Evolutionary conservation across 208 protist species (phyloP).

Genomic region (Crithidia expoeki): DNA sequence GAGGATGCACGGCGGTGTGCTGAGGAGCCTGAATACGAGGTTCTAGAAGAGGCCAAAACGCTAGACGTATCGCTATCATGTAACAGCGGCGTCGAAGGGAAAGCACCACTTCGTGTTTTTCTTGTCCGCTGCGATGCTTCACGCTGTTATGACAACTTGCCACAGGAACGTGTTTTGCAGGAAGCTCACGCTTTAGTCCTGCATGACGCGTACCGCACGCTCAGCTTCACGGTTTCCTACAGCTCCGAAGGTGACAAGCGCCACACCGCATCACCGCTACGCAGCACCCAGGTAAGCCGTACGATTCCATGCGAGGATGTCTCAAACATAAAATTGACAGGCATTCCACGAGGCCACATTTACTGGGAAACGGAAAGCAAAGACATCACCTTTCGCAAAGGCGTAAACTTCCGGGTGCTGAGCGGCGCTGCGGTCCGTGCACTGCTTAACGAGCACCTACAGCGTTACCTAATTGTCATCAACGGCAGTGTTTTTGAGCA

Average conservation of each 20-base stretch:
- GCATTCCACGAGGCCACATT: slow-evolving; percentile 52
- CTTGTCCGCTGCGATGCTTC: slow-evolving; percentile 58
- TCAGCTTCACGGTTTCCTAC: slow-evolving; percentile 27
- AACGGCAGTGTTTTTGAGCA: slow-evolving; percentile 51
- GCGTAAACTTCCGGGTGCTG: neutral
- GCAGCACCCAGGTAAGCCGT: slow-evolving; percentile 20
- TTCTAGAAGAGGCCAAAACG: neutral
- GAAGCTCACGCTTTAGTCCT: slow-evolving; percentile 39
- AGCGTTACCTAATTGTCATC: slow-evolving; percentile 51
- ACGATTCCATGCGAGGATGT: slow-evolving; percentile 34
- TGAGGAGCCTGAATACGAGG: neutral
- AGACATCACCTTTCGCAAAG: neutral
- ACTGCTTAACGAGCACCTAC: slow-evolving; percentile 48
- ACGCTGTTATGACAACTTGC: slow-evolving; percentile 76
- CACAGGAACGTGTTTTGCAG: slow-evolving; percentile 52
- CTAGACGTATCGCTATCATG: neutral
- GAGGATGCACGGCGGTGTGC: slow-evolving; percentile 22
- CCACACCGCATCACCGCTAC: slow-evolving; percentile 5
- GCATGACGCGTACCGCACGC: slow-evolving; percentile 54
- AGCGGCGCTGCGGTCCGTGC: slow-evolving; percentile 42
- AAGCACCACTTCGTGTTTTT: neutral
- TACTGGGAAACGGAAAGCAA: slow-evolving; percentile 41
- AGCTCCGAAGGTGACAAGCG: neutral
- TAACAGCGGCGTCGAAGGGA: too few relatives aligned
- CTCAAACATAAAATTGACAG: slow-evolving; percentile 22